A percentile compares a stretch with the other conserved stretches of the same genome.
phyloP scores from a whole-genome alignment of 495 filamentous ascomycete genomes.

The Halenospora varia region DNA sequence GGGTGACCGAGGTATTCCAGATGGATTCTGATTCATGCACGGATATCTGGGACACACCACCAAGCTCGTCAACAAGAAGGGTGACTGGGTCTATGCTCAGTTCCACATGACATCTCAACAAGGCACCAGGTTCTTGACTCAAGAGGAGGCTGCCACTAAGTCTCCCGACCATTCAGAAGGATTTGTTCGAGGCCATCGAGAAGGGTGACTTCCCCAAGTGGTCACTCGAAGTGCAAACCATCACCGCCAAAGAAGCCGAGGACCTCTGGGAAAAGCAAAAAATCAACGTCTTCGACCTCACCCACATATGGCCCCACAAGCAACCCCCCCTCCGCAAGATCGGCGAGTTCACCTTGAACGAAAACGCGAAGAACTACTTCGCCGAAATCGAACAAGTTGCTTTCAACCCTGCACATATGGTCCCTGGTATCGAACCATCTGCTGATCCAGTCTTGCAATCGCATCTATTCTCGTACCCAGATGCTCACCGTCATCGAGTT shows the following conservation, averaged over 20 bases:
- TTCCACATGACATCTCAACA: constrained; percentile 61
- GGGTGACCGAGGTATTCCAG: constrained; percentile 57
- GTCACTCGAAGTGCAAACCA: constrained; percentile 57
- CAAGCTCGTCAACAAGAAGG: constrained; percentile 58
- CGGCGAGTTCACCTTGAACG: constrained; percentile 66
- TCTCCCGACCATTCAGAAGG: constrained; percentile 59
- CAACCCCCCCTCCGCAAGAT: constrained; percentile 65
- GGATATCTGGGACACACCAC: constrained; percentile 66
- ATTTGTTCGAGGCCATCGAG: constrained; percentile 56
- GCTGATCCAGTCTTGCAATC: constrained; percentile 62
- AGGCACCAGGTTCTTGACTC: constrained; percentile 54
- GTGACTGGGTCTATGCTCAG: constrained; percentile 66
- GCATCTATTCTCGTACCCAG: constrained; percentile 65
- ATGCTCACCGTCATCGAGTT: constrained; percentile 62
- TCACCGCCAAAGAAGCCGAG: constrained; percentile 51
- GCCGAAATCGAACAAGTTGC: constrained; percentile 80
- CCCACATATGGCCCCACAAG: constrained; percentile 66
- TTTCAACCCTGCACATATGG: constrained; percentile 72
- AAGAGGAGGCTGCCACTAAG: constrained; percentile 44
- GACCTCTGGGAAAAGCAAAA: constrained; percentile 44
- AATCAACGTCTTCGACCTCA: constrained; percentile 63
- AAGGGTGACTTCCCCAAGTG: constrained; percentile 54
- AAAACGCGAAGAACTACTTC: constrained; percentile 67
- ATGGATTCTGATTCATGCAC: constrained; percentile 58
- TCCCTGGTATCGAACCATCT: constrained; percentile 63